Evolutionary conservation across 345 rosid genomes (phyloP).

Genomic region (Abelmoschus esculentus): DNA sequence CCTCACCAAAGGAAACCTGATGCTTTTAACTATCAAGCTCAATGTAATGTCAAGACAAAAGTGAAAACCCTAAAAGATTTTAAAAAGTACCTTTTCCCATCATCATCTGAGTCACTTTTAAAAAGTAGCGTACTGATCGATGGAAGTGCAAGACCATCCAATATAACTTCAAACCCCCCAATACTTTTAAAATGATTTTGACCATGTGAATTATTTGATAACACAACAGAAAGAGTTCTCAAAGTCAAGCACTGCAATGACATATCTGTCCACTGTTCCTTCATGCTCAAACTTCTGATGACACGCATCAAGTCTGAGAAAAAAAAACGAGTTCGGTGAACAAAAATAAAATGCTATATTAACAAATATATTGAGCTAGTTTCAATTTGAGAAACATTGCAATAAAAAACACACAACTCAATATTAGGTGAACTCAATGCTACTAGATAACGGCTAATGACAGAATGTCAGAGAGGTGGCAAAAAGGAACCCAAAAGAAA

Average conservation of each 20-base stretch:
- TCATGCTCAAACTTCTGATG: slow-evolving; percentile 61
- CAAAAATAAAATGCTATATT: not conserved
- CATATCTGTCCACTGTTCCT: slow-evolving; percentile 48
- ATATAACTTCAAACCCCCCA: slow-evolving; percentile 70
- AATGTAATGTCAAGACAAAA: not conserved
- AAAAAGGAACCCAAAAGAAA: not conserved
- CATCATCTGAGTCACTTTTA: slow-evolving; percentile 23
- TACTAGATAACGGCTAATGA: not conserved
- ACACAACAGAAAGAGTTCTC: slow-evolving; percentile 43
- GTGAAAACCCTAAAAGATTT: not conserved
- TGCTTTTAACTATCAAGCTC: not conserved
- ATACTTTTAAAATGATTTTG: slow-evolving; percentile 75
- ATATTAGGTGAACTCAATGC: not conserved
- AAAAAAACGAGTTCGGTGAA: slow-evolving; percentile 11
- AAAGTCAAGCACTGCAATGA: slow-evolving; percentile 50
- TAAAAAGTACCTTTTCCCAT: slow-evolving; percentile 33
- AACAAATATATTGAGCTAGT: slow-evolving; percentile 2
- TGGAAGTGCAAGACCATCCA: slow-evolving; percentile 70
- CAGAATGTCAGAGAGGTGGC: not conserved
- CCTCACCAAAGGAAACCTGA: not conserved
- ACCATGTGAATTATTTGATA: slow-evolving; percentile 59
- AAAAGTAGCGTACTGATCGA: slow-evolving; percentile 29
- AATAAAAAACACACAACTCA: not conserved
- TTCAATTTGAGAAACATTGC: slow-evolving; percentile 1
- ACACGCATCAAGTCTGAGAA: slow-evolving; percentile 65